These are phyloP conservation scores for Cryoendolithus antarcticus DNA, from an alignment of 2,329 filamentous ascomycete genomes.

Conservation along the genomic window DNA sequence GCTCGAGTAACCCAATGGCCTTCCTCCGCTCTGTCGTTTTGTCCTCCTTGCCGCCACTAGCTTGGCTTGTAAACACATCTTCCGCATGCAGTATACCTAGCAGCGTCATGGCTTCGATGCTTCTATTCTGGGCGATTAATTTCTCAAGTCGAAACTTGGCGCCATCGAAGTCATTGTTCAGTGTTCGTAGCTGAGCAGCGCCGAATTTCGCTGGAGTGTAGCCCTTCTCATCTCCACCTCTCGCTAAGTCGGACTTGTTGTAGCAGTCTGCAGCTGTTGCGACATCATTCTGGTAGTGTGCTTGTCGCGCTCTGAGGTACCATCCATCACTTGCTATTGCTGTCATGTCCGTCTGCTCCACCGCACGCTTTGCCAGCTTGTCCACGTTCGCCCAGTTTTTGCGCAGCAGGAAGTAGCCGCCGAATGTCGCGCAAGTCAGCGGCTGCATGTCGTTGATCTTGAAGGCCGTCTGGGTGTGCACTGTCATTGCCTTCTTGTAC, in stretches of 20 bases:
- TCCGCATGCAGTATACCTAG: conserved; percentile 88
- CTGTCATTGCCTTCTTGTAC: conserved; percentile 88
- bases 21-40: conserved; percentile 77
- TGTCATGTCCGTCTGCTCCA: conserved; percentile 91
- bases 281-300: conserved; percentile 68
- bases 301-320: conserved; percentile 86
- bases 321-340: conserved; percentile 94
- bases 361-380: conserved; percentile 77
- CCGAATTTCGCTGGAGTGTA: conserved; percentile 94
- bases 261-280: conserved; percentile 76
- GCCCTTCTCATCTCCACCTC: conserved; percentile 80
- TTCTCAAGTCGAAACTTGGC: conserved; percentile 92
- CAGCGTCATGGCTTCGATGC: conserved; percentile 79
- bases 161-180: conserved; percentile 74
- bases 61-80: conserved; percentile 74
- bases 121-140: conserved; percentile 75
- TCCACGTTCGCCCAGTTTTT: conserved; percentile 75
- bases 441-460: conserved; percentile 87
- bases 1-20: conserved; percentile 71
- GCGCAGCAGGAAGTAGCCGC: conserved; percentile 74
- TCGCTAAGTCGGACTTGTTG: conserved; percentile 75
- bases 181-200: conserved; percentile 73
- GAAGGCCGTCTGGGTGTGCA: conserved; percentile 87
- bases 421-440: conserved; percentile 80
- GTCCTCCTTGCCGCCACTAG: conserved; percentile 65